Evolutionary conservation across 495 filamentous ascomycete species (phyloP), one percentile per base, ranked within the genome.

Genomic region (Tetracladium marchalianum): DNA sequence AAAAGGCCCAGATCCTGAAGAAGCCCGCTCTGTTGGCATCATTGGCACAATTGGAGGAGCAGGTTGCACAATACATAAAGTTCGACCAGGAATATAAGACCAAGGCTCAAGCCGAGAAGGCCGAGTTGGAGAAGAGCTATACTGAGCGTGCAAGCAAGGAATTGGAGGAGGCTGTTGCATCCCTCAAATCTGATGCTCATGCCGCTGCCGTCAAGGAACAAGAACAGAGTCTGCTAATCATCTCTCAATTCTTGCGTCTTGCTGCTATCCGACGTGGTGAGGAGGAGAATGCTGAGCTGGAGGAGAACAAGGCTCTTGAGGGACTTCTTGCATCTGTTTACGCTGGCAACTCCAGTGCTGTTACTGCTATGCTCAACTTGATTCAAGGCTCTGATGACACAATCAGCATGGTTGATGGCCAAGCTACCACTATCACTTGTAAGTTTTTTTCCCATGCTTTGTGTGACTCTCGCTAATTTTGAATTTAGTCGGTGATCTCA

Each of bases 291-390:
- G 71, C 79, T 15, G 61, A 69, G 2, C 44, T 67, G 0, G 80
- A 85, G 31, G 87, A 95, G 64, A 85, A 77, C 56, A 77, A 77
- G 64, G 92, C 89, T 36, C 84, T 97, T 49, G 93, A 99, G 65
- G 87, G 85, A 42, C 82, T 92, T 22, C 72, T 99, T 35, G 79
- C 90, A 42, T 72, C 85, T 56, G 82, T 97, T 34, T 99, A 99
- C 63, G 82, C 79, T 16, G 93, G 93, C 27, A 84, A 88, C 52
- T 75, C 83, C 40, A 73, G 75, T 53, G 90, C 89, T 13, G 86
- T 99, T 12, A 69, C 74, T 32, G 77, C 85, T 11, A 90, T 94
- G 70, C 60, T 87, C 52, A 94, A 87, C 66, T 68, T 99, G 34
- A 84, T 94, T 45, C 71, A 87, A 38, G 92, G 90, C 19, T 76